Evolutionary conservation across 139 green algal genomes (phyloP), one percentile per base, ranked within the genome.

Genomic region (Chloropicon primus): DNA sequence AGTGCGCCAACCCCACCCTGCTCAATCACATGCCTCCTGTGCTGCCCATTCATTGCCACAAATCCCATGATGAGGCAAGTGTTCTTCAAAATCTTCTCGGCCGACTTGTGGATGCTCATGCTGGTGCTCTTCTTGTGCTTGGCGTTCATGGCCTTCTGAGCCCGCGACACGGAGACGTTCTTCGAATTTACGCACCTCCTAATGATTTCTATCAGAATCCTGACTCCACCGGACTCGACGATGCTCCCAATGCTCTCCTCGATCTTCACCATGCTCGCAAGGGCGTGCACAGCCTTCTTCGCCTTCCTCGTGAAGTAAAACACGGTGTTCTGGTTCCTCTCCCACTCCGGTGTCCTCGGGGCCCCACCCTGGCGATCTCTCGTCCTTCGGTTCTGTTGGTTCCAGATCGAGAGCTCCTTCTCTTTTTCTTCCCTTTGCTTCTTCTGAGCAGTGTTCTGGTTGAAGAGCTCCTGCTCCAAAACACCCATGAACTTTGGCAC

Each of bases 61-160:
- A 97, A 80, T 26, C 93, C 91, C 26, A 97, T 81, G 27, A 94
- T 92, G 82, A 96, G 96, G 84, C 91, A 96, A 21, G 90, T 87
- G 80, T 97, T 92, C 79, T 95, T 94, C 78, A 94, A 87, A 0
- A 96, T 78, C 54, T 96, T 91, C 77, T 94, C 89, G 10, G 41
- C 41, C 10, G 41, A n/a, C 17, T 62, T 62, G 41, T 62, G 41
- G 41, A 62, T 62, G 41, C 41, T 17, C 41, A 5, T 62, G 41
- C 41, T 62, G 10, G 17, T 62, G 41, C 41, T 5, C 5, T 17
- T 17, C 41, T 17, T 62, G 41, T n/a, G 41, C n/a, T n/a, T n/a
- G n/a, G n/a, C 10, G 10, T 17, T 17, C 41, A 5, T 62, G 17
- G 41, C 10, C 10, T 62, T 62, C 10, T 62, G 41, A n/a, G 17